These are phyloP conservation scores for Stevia rebaudiana DNA, from an alignment of 140 eudicot species.

Conservation along the genomic window DNA sequence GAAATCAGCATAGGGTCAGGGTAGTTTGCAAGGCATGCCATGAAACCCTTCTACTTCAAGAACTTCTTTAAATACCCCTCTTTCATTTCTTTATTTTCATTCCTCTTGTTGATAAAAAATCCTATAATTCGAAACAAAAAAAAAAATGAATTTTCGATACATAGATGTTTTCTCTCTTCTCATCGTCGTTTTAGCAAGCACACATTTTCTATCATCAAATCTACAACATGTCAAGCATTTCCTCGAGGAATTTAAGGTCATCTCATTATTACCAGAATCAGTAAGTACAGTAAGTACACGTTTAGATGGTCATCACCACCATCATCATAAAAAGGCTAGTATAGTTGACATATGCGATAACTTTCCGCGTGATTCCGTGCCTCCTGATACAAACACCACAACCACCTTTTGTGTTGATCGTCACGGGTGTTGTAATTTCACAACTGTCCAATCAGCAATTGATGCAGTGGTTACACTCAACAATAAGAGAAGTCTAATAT, in stretches of 20 bases:
- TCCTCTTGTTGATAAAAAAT: background rate
- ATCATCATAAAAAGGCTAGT: slow-evolving; percentile 24
- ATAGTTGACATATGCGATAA: slow-evolving; percentile 49
- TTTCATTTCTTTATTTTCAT: slow-evolving; percentile 5
- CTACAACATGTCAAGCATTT: slow-evolving; percentile 13
- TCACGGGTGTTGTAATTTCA: slow-evolving; percentile 86
- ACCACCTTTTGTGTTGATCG: slow-evolving; percentile 67
- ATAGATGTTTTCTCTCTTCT: slow-evolving; percentile 26
- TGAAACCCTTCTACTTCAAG: slow-evolving; percentile 75
- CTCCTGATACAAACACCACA: slow-evolving; percentile 72
- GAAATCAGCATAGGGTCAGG: slow-evolving; percentile 44
- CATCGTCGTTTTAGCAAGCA: slow-evolving; percentile 43
- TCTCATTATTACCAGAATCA: background rate
- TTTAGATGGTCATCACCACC: slow-evolving; percentile 32
- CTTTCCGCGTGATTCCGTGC: slow-evolving; percentile 64
- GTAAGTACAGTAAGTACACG: slow-evolving; percentile 5
- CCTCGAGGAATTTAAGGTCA: slow-evolving; percentile 10
- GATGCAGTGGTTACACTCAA: slow-evolving; percentile 47
- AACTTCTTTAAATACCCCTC: slow-evolving; percentile 26
- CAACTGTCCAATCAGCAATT: slow-evolving; percentile 74
- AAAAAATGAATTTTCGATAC: slow-evolving; percentile 37
- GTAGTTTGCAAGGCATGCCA: slow-evolving; percentile 88
- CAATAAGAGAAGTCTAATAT: slow-evolving; percentile 55
- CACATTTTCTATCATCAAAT: slow-evolving; percentile 33
- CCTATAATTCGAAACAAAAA: background rate